phyloP scores from a whole-genome alignment of 2,329 filamentous ascomycete genomes.

The Clarireedia monteithiana region DNA sequence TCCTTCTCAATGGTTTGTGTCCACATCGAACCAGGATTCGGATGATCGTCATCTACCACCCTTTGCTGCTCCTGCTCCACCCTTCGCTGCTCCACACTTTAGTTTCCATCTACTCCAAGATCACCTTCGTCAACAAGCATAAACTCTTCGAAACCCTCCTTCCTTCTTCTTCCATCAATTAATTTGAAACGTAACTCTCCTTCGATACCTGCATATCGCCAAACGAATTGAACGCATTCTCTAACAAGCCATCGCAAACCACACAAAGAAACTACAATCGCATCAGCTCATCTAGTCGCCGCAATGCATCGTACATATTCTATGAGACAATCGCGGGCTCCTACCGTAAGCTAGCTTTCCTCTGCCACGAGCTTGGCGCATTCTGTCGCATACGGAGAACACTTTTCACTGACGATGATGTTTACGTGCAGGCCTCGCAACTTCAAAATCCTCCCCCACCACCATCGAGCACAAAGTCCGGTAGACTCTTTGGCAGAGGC shows the following conservation, averaged over 20 bases:
- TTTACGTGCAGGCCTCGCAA: constrained; percentile 36
- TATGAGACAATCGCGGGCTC: constrained; percentile 94
- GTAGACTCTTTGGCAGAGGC: constrained; percentile 78
- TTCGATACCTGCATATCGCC: background rate
- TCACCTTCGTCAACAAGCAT: background rate
- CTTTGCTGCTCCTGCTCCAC: background rate
- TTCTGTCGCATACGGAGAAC: background rate
- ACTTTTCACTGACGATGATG: constrained; percentile 9
- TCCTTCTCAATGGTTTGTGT: background rate
- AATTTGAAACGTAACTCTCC: background rate
- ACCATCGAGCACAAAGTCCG: constrained; percentile 81
- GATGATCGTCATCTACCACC: background rate
- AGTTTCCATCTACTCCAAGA: background rate
- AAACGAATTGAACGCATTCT: background rate
- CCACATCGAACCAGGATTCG: background rate
- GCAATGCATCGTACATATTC: constrained; percentile 97
- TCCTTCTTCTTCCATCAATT: background rate
- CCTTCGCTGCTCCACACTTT: background rate
- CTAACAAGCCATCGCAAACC: background rate
- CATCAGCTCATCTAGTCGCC: constrained; percentile 15
- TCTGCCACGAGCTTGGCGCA: background rate
- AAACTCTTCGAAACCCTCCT: background rate
- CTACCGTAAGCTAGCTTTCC: constrained; percentile 67
- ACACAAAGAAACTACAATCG: background rate
- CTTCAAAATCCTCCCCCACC: constrained; percentile 90